phyloP scores from a whole-genome alignment of 805 yeast genomes.

The Metschnikowia peoriensis region DNA sequence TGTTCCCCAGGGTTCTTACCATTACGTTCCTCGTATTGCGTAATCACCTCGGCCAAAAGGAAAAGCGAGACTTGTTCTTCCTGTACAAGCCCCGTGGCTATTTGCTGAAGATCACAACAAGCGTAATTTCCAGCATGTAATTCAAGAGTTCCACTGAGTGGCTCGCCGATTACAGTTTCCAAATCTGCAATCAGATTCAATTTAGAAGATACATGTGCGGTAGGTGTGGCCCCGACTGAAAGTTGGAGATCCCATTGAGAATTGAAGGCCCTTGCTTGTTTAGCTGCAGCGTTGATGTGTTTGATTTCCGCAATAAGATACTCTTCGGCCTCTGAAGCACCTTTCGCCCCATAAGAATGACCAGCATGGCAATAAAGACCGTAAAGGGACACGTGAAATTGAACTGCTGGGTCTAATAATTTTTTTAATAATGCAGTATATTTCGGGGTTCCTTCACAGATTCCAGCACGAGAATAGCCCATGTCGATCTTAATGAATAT shows the following conservation, averaged over 20 bases:
- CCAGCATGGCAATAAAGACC: slow-evolving; percentile 85
- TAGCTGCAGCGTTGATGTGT: slow-evolving; percentile 55
- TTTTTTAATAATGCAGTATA: slow-evolving; percentile 26
- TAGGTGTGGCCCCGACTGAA: slow-evolving; percentile 83
- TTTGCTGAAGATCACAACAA: slow-evolving; percentile 72
- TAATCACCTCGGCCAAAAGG: slow-evolving; percentile 30
- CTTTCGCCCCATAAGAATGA: slow-evolving; percentile 57
- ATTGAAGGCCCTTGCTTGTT: slow-evolving; percentile 33
- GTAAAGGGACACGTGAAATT: slow-evolving; percentile 42
- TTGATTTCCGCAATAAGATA: slow-evolving; percentile 55
- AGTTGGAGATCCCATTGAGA: slow-evolving; percentile 43
- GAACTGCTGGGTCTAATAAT: not conserved
- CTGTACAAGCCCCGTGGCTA: slow-evolving; percentile 56
- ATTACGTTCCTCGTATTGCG: slow-evolving; percentile 58
- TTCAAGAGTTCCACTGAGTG: slow-evolving; percentile 49
- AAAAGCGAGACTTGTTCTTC: slow-evolving; percentile 18
- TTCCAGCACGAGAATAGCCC: slow-evolving; percentile 74
- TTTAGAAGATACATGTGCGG: slow-evolving; percentile 57
- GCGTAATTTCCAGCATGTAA: slow-evolving; percentile 82
- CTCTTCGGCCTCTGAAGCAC: slow-evolving; percentile 45
- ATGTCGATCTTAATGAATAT: slow-evolving; percentile 66
- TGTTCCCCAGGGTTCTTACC: slow-evolving; percentile 53
- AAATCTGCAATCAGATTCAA: slow-evolving; percentile 22
- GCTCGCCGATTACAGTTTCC: slow-evolving; percentile 17
- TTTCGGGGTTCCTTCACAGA: slow-evolving; percentile 7